These are phyloP conservation scores for Coemansia sp. DNA, from an alignment of 192 early-diverging fungal species.

Conservation along the genomic window DNA sequence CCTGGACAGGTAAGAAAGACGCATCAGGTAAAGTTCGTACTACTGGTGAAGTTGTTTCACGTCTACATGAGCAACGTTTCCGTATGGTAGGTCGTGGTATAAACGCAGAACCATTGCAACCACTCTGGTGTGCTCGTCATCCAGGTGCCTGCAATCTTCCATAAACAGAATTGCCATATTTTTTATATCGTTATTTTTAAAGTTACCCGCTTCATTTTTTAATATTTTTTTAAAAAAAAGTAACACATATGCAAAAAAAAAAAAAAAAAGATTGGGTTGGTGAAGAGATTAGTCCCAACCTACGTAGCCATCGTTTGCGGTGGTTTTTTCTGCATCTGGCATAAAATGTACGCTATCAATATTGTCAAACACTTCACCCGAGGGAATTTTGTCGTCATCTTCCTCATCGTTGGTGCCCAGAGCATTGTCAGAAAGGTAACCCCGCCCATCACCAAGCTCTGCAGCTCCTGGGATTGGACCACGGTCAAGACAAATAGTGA, in stretches of 20 bases:
- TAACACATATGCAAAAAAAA: not conserved
- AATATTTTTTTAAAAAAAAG: not conserved
- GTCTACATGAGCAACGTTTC: constrained; percentile 72
- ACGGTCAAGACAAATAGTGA: constrained; percentile 21
- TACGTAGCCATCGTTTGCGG: not conserved
- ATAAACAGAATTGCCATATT: not conserved
- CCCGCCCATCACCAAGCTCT: constrained; percentile 3
- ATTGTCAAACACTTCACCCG: not conserved
- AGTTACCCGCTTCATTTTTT: not conserved
- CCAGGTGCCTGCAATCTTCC: constrained; percentile 56
- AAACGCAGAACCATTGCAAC: constrained; percentile 69
- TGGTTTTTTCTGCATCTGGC: not conserved
- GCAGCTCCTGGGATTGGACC: constrained; percentile 12
- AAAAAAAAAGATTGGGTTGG: not conserved
- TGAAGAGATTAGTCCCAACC: constrained; percentile 2
- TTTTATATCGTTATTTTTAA: not conserved
- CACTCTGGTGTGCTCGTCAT: constrained; percentile 69
- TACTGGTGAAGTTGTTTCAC: constrained; percentile 60
- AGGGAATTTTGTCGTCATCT: not conserved
- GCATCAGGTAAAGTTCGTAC: constrained; percentile 55
- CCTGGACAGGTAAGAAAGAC: constrained; percentile 68
- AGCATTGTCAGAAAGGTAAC: not conserved
- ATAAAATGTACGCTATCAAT: constrained; percentile 5
- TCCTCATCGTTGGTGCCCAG: not conserved
- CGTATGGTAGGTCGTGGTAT: constrained; percentile 68